These are phyloP conservation scores for Mucor ambiguus DNA, from an alignment of 371 early-diverging fungal species.

Conservation along the genomic window DNA sequence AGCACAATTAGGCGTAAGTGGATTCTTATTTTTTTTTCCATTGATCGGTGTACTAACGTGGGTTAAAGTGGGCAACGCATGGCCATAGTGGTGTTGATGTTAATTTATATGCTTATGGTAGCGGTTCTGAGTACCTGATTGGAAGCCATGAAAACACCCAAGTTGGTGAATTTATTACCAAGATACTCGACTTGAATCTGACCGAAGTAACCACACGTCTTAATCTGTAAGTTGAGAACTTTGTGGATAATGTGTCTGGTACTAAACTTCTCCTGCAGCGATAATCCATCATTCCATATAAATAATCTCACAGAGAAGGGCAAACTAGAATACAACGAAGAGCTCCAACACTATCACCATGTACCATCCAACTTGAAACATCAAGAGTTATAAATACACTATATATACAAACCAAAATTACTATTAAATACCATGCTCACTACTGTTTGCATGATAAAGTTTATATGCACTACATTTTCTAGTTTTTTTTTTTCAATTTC, in stretches of 20 bases:
- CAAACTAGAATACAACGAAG: slow-evolving; percentile 37
- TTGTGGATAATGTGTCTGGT: neutral
- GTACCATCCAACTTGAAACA: slow-evolving; percentile 5
- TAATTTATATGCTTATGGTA: slow-evolving; percentile 84
- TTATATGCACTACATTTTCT: neutral
- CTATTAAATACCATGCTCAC: neutral
- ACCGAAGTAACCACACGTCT: slow-evolving; percentile 60
- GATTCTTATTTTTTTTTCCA: neutral
- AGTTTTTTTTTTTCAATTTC: neutral
- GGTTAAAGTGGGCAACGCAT: slow-evolving; percentile 79
- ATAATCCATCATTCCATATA: slow-evolving; percentile 34
- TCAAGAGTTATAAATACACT: neutral
- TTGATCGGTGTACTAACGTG: neutral
- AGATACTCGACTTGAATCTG: slow-evolving; percentile 68
- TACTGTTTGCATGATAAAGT: neutral
- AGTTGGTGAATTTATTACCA: slow-evolving; percentile 76
- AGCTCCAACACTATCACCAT: slow-evolving; percentile 40
- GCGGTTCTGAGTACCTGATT: slow-evolving; percentile 40
- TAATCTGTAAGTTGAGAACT: slow-evolving; percentile 33
- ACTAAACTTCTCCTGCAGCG: slow-evolving; percentile 8
- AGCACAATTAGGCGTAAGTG: slow-evolving; percentile 69
- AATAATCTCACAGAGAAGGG: slow-evolving; percentile 24
- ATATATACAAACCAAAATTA: neutral
- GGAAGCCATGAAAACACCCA: slow-evolving; percentile 88
- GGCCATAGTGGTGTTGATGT: slow-evolving; percentile 96